These are phyloP conservation scores for Syzygium syzygioides DNA, from an alignment of 441 rosid genomes.

Conservation along the genomic window DNA sequence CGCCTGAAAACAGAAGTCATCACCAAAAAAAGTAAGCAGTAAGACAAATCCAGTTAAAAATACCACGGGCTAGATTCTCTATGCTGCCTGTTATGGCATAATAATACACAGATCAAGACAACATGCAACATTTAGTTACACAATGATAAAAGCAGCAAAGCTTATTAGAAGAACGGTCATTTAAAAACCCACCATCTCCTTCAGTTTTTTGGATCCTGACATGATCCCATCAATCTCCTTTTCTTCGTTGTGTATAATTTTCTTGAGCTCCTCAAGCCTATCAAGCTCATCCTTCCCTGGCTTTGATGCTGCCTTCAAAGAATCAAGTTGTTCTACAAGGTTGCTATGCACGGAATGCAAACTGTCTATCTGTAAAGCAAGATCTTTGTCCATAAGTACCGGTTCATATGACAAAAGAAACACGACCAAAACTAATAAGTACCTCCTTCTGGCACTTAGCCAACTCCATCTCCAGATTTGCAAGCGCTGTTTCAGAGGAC, in stretches of 20 bases:
- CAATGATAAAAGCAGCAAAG: background rate
- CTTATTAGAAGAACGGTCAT: background rate
- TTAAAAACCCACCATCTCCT: constrained; percentile 58
- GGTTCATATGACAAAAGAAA: constrained; percentile 7
- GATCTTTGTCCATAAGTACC: background rate
- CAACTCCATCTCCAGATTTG: constrained; percentile 73
- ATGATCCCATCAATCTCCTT: constrained; percentile 56
- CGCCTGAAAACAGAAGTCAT: constrained; percentile 42
- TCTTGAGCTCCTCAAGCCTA: constrained; percentile 61
- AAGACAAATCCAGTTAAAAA: background rate
- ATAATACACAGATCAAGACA: background rate
- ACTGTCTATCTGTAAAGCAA: constrained; percentile 62
- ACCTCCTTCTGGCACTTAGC: constrained; percentile 94
- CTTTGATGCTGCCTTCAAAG: constrained; percentile 72
- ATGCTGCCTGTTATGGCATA: background rate
- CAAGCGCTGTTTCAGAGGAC: constrained; percentile 57
- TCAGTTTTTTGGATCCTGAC: constrained; percentile 73
- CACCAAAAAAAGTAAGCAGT: background rate
- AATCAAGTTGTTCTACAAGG: constrained; percentile 73
- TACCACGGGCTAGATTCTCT: background rate
- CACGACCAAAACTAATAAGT: constrained; percentile 5
- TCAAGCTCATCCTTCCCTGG: constrained; percentile 72
- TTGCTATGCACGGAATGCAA: constrained; percentile 59
- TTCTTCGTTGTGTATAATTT: constrained; percentile 53
- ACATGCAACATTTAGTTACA: background rate